Evolutionary conservation across 495 filamentous ascomycete genomes (phyloP).

Genomic region (Penicillium ochrochloron): DNA sequence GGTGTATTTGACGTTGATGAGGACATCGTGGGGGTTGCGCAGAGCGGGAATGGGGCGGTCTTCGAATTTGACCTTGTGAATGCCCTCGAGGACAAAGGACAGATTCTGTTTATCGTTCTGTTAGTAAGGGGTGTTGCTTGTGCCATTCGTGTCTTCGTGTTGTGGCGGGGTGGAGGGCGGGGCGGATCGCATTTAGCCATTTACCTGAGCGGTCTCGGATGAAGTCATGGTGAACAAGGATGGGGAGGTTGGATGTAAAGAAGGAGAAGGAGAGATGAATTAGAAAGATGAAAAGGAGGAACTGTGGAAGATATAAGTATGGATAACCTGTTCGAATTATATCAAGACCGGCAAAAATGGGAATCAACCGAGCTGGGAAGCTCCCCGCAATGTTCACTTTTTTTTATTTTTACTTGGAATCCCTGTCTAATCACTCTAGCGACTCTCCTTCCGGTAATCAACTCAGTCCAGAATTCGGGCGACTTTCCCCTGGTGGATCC

Average conservation of each 20-base stretch:
- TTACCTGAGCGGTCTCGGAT: conserved; percentile 32
- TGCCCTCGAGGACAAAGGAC: conserved; percentile 81
- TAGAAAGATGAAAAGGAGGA: neutral
- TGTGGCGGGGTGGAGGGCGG: conserved; percentile 4
- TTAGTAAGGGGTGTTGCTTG: conserved; percentile 11
- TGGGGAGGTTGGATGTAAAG: neutral
- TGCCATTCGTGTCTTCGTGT: neutral
- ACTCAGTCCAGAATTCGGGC: neutral
- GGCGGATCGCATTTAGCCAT: conserved; percentile 12
- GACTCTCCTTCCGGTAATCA: neutral
- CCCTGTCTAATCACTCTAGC: too few species aligned
- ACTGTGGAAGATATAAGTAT: conserved; percentile 5
- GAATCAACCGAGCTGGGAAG: conserved; percentile 21
- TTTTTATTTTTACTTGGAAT: neutral
- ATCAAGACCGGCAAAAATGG: conserved; percentile 11
- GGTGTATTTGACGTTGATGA: conserved; percentile 82
- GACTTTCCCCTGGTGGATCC: conserved; percentile 23
- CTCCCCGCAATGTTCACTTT: conserved; percentile 18
- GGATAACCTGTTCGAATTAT: neutral
- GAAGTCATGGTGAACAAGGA: conserved; percentile 15
- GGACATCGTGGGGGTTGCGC: conserved; percentile 70
- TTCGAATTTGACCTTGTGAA: conserved; percentile 72
- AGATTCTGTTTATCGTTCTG: conserved; percentile 65
- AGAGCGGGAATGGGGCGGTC: conserved; percentile 75
- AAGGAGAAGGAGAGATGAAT: conserved; percentile 4